phyloP scores from a whole-genome alignment of 176 grass and related monocot species.

The Oryza rufipogon region DNA sequence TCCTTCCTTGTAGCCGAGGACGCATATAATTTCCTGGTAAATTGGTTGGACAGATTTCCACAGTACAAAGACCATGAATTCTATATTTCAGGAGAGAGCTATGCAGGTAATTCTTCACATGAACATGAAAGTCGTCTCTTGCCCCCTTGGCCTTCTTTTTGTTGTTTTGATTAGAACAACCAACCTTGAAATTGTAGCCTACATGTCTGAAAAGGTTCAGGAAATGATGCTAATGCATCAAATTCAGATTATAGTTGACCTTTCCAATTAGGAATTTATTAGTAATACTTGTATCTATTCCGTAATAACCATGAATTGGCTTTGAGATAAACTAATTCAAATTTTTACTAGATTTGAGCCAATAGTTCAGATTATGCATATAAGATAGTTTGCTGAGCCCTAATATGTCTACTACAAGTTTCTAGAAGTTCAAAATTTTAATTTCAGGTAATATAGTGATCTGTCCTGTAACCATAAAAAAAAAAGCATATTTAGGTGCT shows the following conservation, averaged over 20 bases:
- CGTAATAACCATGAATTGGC: not conserved
- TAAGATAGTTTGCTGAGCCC: not conserved
- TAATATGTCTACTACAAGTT: not conserved
- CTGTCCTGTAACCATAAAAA: not conserved
- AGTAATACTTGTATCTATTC: not conserved
- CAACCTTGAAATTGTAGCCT: not conserved
- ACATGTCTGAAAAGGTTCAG: not conserved
- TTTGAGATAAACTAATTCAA: not conserved
- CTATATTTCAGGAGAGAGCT: constrained; percentile 89
- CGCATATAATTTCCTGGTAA: constrained; percentile 69
- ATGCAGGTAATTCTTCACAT: constrained; percentile 61
- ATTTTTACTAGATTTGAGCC: not conserved
- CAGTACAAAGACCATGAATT: constrained; percentile 61
- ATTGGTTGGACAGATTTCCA: constrained; percentile 70
- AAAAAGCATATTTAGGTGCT: not conserved
- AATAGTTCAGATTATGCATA: not conserved
- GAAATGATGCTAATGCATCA: not conserved
- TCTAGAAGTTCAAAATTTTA: not conserved
- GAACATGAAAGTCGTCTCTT: not conserved
- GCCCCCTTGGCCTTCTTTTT: not conserved
- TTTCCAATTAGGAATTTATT: not conserved
- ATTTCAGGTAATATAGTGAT: no score
- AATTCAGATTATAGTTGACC: not conserved
- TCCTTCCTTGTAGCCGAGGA: constrained; percentile 59
- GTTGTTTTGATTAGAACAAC: not conserved